Evolutionary conservation across 495 filamentous ascomycete genomes (phyloP), one percentile per base, ranked within the genome.

Genomic region (Talaromyces nanjingensis): DNA sequence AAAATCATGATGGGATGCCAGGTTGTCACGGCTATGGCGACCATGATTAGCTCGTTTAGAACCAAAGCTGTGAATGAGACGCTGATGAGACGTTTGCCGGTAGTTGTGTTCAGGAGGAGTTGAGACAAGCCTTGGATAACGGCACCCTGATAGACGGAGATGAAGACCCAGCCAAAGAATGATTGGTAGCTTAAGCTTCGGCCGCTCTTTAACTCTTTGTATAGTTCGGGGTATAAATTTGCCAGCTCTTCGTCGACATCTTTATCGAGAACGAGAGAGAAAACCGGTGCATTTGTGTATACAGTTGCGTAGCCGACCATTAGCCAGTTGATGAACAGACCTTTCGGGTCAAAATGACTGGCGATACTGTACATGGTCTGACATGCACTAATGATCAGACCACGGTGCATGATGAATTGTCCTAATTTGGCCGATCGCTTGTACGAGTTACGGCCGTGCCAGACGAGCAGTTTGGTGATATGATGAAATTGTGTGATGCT

Each of bases 351-450:
- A 68, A 96, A 96, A 63, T 88, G 83, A 34, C 88, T 85, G 12
- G 94, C 93, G 59, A 98, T 93, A 74, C 89, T 94, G 76, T 93
- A 99, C 83, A 99, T 91, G 0, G 93, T 97, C 75, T 99, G 96
- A 68, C 92, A 97, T 1, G 97, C 90, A 60, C 84, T 87, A 73
- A 98, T 96, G 68, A 98, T 93, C 45, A 99, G 78, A 53, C 96
- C 96, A 65, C 96, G 89, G 71, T 99, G 96, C 70, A 99, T 99
- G 67, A 99, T 93, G 68, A 99, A 99, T 72, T 97, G 96, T 9
- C 91, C 92, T 7, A 99, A 83, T 74, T 99, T 99, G 16, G 94
- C 93, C 52, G 86, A 90, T 25, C 96, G 87, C 74, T 97, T 98
- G 79, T 99, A 99, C 64, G 88, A 92, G 68, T 98, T 98, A 14